phyloP scores from a whole-genome alignment of 176 grass and related monocot genomes.

The Bromus sterilis region DNA sequence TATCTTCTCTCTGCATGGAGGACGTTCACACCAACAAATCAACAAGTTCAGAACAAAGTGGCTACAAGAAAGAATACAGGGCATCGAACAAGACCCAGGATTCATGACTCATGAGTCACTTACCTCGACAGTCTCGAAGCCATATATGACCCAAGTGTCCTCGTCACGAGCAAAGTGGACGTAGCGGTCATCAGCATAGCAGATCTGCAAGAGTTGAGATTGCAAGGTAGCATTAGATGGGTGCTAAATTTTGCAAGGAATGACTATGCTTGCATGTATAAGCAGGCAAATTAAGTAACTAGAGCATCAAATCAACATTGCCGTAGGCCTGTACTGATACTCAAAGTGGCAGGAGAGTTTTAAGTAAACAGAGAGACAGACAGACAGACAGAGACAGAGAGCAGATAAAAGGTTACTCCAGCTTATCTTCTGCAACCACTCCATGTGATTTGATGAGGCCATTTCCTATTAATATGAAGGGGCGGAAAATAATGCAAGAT shows the following conservation, averaged over 20 bases:
- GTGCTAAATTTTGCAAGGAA: background rate
- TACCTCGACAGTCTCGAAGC: background rate
- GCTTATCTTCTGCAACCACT: background rate
- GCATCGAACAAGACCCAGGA: background rate
- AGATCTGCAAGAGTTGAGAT: slow-evolving; percentile 2
- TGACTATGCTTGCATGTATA: background rate
- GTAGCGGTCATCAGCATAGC: background rate
- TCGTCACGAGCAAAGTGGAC: slow-evolving; percentile 4
- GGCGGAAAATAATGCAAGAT: background rate
- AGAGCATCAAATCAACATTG: background rate
- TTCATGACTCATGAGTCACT: background rate
- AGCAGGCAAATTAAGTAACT: background rate
- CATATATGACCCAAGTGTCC: slow-evolving; percentile 19
- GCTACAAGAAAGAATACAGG: background rate
- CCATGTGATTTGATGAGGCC: too few species aligned
- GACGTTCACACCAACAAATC: background rate
- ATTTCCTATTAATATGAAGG: background rate
- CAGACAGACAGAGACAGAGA: background rate
- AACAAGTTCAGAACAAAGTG: background rate
- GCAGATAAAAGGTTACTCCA: background rate
- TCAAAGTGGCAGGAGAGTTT: background rate
- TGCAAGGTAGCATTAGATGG: background rate
- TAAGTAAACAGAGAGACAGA: background rate
- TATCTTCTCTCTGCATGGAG: slow-evolving; percentile 1
- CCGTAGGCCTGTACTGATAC: background rate